Conservation (phyloP, 192 early-diverging fungal species). For the Phycomyces nitens region DNA sequence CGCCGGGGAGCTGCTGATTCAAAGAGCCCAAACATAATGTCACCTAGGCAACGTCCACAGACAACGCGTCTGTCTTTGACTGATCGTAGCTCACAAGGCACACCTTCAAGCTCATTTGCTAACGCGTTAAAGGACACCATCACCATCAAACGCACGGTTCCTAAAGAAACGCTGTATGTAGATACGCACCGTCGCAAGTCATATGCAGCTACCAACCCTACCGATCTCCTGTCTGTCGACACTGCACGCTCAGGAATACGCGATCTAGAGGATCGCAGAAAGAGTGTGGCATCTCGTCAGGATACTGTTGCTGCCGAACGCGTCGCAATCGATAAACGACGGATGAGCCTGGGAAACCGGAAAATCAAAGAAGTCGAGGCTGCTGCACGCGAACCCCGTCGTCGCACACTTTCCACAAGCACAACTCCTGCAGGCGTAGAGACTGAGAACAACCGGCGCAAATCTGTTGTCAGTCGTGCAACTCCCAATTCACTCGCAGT, state of each 20-base stretch:
- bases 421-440: not conserved
- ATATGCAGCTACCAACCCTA: no score
- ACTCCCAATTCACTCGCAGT: not conserved
- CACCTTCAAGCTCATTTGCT: no score
- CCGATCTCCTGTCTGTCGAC: no score
- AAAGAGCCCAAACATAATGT: conserved; percentile 1
- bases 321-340: not conserved
- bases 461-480: not conserved
- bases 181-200: no score
- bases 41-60: no score
- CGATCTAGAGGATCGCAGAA: not conserved
- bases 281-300: not conserved
- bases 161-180: no score
- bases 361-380: not conserved
- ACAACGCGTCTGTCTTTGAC: no score
- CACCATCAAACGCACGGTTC: no score
- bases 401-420: conserved; percentile 15
- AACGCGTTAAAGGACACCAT: no score
- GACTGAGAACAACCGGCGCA: not conserved
- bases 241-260: not conserved
- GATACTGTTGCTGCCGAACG: not conserved
- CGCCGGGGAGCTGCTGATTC: no score
- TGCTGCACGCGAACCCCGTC: conserved; percentile 1
- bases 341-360: conserved; percentile 4
- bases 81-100: not conserved